Evolutionary conservation across 345 rosid genomes (phyloP), one percentile per base, ranked within the genome.

Genomic region (Aurinia saxatilis): DNA sequence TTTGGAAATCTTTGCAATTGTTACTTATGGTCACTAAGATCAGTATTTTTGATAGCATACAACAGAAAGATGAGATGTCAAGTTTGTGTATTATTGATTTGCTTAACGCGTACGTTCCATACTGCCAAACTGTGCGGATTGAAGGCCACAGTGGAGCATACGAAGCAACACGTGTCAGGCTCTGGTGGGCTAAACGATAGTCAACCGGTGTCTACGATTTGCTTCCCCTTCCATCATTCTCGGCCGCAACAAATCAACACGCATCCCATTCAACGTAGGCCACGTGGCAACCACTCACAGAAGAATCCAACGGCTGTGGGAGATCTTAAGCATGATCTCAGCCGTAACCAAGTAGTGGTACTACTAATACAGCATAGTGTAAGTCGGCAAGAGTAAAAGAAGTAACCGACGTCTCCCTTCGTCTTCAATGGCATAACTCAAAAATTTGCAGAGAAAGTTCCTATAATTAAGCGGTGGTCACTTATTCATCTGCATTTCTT

Each of bases 121-220:
- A 55, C 47, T 37, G 40, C 57, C 72, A 58, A 40, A 41, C 33
- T 14, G 21, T 46, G 42, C 50, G 73, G 62, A 60, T 52, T 16
- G 12, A 45, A 18, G 34, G 73, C 39, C 62, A 68, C 50, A 27
- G 12, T 13, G 17, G 6, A 55, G 50, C 58, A 8, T 8, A 63
- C 69, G 44, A 15, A 38, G 69, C 74, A 70, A 55, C 52, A 56
- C 69, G 69, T 70, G 74, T 56, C 69, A n/a, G 1, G 1, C 31
- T 39, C 13, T 55, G 52, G 16, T 62, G 33, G 57, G 74, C 52
- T 1, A 52, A 25, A 1, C 8, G 2, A 23, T 9, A 8, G 57
- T 62, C 64, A 62, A 40, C 38, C 69, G 33, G 58, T 35, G 55
- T 69, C 69, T 49, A 60, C 23, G 59, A 38, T 23, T 63, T 23